Evolutionary conservation across 2,329 filamentous ascomycete genomes (phyloP).

Genomic region (Ophiostoma fasciatum): DNA sequence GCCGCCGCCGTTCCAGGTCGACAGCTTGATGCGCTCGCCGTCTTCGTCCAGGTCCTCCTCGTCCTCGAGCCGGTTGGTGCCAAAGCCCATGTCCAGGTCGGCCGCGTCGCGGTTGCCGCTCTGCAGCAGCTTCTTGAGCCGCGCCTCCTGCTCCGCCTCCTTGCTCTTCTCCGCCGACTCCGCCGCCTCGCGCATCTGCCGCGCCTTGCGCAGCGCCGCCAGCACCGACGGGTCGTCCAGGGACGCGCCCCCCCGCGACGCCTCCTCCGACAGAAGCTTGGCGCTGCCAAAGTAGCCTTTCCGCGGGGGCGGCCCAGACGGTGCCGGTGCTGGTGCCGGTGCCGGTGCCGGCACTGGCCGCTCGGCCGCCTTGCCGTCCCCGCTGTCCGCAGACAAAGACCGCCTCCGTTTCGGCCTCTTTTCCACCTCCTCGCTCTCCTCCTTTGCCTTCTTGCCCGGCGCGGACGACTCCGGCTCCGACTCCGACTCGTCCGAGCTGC

Average conservation of each 20-base stretch:
- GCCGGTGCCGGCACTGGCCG: constrained; percentile 2
- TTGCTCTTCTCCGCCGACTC: constrained; percentile 25
- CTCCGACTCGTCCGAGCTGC: constrained; percentile 27
- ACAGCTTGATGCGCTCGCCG: constrained; percentile 51
- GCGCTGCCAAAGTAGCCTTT: constrained; percentile 50
- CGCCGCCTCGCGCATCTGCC: constrained; percentile 38
- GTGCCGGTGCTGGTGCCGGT: constrained; percentile 25
- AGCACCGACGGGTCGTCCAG: constrained; percentile 64
- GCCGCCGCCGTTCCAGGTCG: constrained; percentile 32
- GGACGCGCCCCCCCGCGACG: constrained; percentile 32
- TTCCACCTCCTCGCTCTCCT: neutral
- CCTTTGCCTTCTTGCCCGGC: constrained; percentile 12
- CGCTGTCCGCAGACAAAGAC: too few relatives aligned
- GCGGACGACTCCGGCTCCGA: constrained; percentile 17
- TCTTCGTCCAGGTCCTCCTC: constrained; percentile 66
- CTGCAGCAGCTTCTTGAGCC: constrained; percentile 59
- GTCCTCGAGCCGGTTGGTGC: constrained; percentile 72
- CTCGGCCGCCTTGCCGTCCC: constrained; percentile 9
- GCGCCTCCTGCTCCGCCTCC: constrained; percentile 43
- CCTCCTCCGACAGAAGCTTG: constrained; percentile 39
- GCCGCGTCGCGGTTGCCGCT: constrained; percentile 66
- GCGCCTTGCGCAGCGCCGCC: constrained; percentile 75
- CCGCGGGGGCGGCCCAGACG: constrained; percentile 23
- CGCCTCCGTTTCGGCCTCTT: too few relatives aligned
- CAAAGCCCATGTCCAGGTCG: constrained; percentile 91